phyloP scores from a whole-genome alignment of 305 asterid genomes.

The Salvia sclarea region DNA sequence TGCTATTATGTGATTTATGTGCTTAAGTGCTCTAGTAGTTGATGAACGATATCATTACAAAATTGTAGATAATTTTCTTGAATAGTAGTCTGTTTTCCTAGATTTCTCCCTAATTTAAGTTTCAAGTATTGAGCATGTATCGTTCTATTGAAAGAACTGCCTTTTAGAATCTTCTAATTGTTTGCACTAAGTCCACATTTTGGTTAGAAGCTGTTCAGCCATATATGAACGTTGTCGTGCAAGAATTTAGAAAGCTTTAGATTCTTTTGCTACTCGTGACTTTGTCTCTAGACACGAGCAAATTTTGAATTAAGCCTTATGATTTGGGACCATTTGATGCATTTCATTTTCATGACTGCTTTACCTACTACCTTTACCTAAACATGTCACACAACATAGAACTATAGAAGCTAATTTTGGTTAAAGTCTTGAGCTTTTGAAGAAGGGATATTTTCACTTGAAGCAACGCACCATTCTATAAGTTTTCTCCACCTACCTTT shows the following conservation, averaged over 20 bases:
- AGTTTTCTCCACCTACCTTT: neutral
- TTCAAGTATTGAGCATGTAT: conserved; percentile 19
- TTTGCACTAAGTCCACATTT: neutral
- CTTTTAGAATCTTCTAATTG: neutral
- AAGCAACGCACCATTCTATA: neutral
- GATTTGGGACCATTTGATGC: neutral
- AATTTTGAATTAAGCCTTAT: neutral
- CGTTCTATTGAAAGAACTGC: neutral
- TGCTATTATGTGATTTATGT: conserved; percentile 15
- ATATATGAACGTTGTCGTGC: neutral
- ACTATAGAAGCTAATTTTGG: conserved; percentile 14
- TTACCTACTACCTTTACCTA: neutral
- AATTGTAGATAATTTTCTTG: neutral
- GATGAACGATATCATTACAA: neutral
- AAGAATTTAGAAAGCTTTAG: conserved; percentile 5
- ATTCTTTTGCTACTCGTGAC: neutral
- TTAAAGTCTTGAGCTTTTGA: neutral
- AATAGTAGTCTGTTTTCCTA: neutral
- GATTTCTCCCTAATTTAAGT: neutral
- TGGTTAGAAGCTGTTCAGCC: conserved; percentile 12
- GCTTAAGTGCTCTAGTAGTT: neutral
- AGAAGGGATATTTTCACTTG: neutral
- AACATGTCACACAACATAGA: conserved; percentile 9
- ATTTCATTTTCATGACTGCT: conserved; percentile 2
- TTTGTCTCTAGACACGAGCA: neutral